A percentile compares a stretch with the other conserved stretches of the same genome.
These are phyloP conservation scores for Durotheca rogersii DNA, from an alignment of 495 filamentous ascomycete species.

Conservation along the genomic window DNA sequence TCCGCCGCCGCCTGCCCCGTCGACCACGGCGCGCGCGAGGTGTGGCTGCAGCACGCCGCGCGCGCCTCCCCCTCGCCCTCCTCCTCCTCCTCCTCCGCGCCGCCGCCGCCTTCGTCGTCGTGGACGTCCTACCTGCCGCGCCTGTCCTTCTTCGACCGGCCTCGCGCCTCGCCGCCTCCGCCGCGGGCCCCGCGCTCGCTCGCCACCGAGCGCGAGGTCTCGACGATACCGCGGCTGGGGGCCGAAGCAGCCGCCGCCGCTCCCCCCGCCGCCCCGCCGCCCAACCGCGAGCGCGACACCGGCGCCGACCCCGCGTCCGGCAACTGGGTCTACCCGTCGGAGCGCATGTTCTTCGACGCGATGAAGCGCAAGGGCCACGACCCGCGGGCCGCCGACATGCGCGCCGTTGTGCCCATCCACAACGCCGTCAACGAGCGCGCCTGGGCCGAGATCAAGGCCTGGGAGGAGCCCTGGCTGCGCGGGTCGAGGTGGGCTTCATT, in stretches of 20 bases:
- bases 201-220: conserved; percentile 68
- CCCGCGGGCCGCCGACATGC: conserved; percentile 69
- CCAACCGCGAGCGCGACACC: conserved; percentile 71
- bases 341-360: conserved; percentile 93
- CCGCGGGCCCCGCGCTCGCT: conserved; percentile 36
- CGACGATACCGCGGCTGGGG: conserved; percentile 71
- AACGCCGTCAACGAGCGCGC: conserved; percentile 94
- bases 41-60: conserved; percentile 65
- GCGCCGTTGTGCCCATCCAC: conserved; percentile 91
- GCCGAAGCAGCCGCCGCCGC: conserved; percentile 37
- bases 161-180: conserved; percentile 29
- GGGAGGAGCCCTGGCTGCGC: conserved; percentile 69
- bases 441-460: conserved; percentile 78
- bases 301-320: conserved; percentile 64
- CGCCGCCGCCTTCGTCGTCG: conserved; percentile 25
- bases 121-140: conserved; percentile 44
- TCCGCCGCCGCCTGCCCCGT: conserved; percentile 67
- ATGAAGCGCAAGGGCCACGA: conserved; percentile 78
- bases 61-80: conserved; percentile 17
- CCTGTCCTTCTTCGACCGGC: conserved; percentile 34
- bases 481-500: conserved; percentile 47
- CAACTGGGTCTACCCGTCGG: conserved; percentile 96
- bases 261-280: conserved; percentile 52
- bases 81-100: background rate
- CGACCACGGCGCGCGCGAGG: conserved; percentile 78